Evolutionary conservation across 192 early-diverging fungal species (phyloP), one percentile per base, ranked within the genome.

Genomic region (Thamnidium elegans): DNA sequence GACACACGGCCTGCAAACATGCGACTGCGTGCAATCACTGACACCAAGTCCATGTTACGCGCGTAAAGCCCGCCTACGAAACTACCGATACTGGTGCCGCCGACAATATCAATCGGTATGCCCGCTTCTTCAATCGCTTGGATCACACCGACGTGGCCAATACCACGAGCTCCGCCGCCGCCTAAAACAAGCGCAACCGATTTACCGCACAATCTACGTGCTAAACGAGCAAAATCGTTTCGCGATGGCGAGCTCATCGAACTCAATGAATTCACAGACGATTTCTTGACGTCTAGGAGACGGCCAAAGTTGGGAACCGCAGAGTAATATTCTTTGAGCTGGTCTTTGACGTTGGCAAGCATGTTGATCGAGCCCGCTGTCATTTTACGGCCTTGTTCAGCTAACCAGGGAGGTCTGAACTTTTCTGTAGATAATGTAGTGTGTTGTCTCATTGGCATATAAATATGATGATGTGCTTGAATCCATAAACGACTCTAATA

Each of bases 81-180:
- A n/a, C 90, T 84, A 10, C 97, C 97, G 66, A 98, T 98, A 58
- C 89, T 92, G 0, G 95, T 97, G n/a, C 97, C 97, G 26, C 97
- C 96, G 51, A 99, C 81, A 79, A 98, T 96, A 74, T 99, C 97
- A 30, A 99, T 87, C 2, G 96, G 96, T 39, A 99, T 92, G 0
- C 97, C 97, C 3, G 93, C 94, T 69, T 99, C 97, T 70, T 99
- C 96, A 34, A 99, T 80, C 0, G 95, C 95, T 42, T 86, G 84
- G 68, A 99, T 91, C 39, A 97, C 82, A 48, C 95, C 95, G 62
- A 98, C 83, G 48, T 97, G 94, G 0, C 90, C 81, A 48, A 97
- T 91, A 8, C 97, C 97, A 36, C 97, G 86, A 0, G 97, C 97
- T 2, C 97, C 97, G 30, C 97, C 97, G 23, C 97, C 97, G 19